Conservation (phyloP, 2,329 filamentous ascomycete species). For the Zasmidium angulare region DNA sequence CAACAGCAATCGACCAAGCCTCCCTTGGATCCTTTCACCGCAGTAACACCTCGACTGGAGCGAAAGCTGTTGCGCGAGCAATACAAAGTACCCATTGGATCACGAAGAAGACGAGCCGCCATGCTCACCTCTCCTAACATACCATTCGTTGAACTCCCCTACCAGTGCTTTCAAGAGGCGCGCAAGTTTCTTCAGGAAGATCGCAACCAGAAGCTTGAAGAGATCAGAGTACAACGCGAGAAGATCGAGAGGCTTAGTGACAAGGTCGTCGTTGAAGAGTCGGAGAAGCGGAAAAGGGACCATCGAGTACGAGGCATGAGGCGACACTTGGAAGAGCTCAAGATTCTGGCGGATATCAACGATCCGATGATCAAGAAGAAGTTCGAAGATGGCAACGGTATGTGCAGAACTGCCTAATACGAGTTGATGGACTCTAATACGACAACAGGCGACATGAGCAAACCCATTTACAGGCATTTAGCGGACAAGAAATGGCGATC, state of each 20-base stretch:
- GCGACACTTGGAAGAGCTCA: slow-evolving; percentile 71
- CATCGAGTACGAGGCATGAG: slow-evolving; percentile 68
- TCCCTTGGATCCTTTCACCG: slow-evolving; percentile 21
- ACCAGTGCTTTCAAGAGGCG: slow-evolving; percentile 97
- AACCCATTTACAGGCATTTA: slow-evolving; percentile 91
- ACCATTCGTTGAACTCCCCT: slow-evolving; percentile 91
- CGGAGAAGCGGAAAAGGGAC: slow-evolving; percentile 52
- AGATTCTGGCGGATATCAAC: slow-evolving; percentile 91
- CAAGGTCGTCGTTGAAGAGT: slow-evolving; percentile 36
- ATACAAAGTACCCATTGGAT: slow-evolving; percentile 72
- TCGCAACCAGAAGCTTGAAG: slow-evolving; percentile 73
- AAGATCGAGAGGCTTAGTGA: slow-evolving; percentile 68
- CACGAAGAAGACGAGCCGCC: slow-evolving; percentile 67
- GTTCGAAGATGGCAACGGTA: slow-evolving; percentile 90
- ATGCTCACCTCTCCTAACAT: slow-evolving; percentile 55
- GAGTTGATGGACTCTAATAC: neutral
- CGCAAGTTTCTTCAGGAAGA: slow-evolving; percentile 78
- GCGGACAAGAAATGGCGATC: slow-evolving; percentile 84
- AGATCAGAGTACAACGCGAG: slow-evolving; percentile 66
- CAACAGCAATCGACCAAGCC: slow-evolving; percentile 14
- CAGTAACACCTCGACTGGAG: slow-evolving; percentile 48
- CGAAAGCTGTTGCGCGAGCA: slow-evolving; percentile 61
- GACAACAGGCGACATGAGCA: slow-evolving; percentile 80
- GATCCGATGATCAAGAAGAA: slow-evolving; percentile 89
- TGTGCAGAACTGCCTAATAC: slow-evolving; percentile 29